Conservation (phyloP, 306 rosid genomes). For the Begonia loranthoides region DNA sequence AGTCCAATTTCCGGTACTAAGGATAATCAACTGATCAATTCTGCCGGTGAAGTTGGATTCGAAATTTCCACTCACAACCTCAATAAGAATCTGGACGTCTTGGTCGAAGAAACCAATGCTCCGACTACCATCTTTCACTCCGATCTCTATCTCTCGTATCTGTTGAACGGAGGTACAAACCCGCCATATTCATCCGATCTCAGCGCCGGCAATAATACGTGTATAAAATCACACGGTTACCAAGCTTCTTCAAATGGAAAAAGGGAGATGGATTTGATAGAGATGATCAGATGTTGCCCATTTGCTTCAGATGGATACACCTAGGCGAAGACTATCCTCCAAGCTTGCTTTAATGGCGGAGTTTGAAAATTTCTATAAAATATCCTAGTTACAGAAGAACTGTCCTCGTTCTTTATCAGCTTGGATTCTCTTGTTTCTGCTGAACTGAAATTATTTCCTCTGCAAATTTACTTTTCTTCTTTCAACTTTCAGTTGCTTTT, state of each 20-base stretch:
- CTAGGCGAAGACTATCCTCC: too few relatives aligned
- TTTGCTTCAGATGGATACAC: too few relatives aligned
- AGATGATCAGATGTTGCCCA: conserved; percentile 13
- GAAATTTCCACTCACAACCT: background rate
- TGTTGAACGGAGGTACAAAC: conserved; percentile 33
- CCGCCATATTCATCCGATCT: background rate
- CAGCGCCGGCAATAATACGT: conserved; percentile 6
- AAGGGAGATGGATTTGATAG: conserved; percentile 58
- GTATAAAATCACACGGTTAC: background rate
- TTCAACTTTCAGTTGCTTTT: too few relatives aligned
- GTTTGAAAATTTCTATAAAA: too few relatives aligned
- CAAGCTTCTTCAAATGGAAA: conserved; percentile 9
- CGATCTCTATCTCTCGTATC: conserved; percentile 39
- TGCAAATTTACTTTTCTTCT: too few relatives aligned
- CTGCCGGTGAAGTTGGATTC: background rate
- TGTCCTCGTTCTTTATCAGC: too few relatives aligned
- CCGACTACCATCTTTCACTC: conserved; percentile 13
- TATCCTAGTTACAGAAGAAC: too few relatives aligned
- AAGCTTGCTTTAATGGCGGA: too few relatives aligned
- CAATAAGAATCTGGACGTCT: background rate
- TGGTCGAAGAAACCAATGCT: background rate
- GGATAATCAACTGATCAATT: background rate
- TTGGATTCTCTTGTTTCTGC: too few relatives aligned
- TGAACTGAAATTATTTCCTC: too few relatives aligned
- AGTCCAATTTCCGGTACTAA: background rate